Evolutionary conservation across 352 stramenopile species (phyloP).

Genomic region (Pythium guiyangense): DNA sequence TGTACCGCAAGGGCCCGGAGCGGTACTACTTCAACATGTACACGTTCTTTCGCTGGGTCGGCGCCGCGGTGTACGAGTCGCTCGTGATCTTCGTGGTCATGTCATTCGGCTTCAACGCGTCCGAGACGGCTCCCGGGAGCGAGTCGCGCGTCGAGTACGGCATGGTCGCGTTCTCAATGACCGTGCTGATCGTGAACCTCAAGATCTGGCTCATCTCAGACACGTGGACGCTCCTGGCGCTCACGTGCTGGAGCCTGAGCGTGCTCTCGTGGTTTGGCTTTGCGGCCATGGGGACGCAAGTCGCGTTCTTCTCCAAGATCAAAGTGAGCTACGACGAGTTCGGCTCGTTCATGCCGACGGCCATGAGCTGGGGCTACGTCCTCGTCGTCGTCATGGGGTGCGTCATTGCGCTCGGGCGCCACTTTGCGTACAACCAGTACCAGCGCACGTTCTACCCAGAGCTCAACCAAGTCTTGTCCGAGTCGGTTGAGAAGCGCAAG

Average conservation of each 20-base stretch:
- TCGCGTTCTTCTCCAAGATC: conserved; percentile 48
- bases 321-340: conserved; percentile 84
- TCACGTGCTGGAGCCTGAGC: conserved; percentile 53
- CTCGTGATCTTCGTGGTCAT: conserved; percentile 80
- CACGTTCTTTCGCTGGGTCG: conserved; percentile 76
- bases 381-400: conserved; percentile 69
- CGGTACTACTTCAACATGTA: conserved; percentile 78
- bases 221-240: conserved; percentile 65
- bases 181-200: conserved; percentile 93
- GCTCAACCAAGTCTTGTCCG: conserved; percentile 63
- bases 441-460: conserved; percentile 74
- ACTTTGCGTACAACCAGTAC: conserved; percentile 79
- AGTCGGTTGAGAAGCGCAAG: conserved; percentile 37
- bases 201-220: conserved; percentile 89
- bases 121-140: conserved; percentile 40
- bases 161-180: conserved; percentile 88
- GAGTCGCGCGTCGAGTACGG: conserved; percentile 79
- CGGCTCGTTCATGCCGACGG: conserved; percentile 57
- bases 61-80: conserved; percentile 71
- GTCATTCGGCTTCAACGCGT: conserved; percentile 73
- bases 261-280: conserved; percentile 72
- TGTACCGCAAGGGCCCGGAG: conserved; percentile 69
- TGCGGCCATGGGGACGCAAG: conserved; percentile 47
- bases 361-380: conserved; percentile 47
- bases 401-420: conserved; percentile 56